A percentile compares a stretch with the other conserved stretches of the same genome.
phyloP scores from a whole-genome alignment of 345 rosid species.

The Populus nigra region DNA sequence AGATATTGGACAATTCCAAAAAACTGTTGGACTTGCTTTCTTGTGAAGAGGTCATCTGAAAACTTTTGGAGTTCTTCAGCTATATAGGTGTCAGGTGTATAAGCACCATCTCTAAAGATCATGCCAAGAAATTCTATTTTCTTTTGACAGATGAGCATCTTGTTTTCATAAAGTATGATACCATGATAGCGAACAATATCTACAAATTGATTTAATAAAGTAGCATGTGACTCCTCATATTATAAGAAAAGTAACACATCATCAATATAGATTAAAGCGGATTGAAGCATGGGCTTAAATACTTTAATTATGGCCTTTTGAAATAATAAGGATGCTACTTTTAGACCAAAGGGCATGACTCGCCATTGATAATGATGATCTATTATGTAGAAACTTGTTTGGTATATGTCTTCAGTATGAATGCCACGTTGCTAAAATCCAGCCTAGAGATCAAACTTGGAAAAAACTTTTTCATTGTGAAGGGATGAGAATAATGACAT shows the following conservation, averaged over 20 bases:
- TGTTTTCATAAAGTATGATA: background rate
- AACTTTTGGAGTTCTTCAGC: background rate
- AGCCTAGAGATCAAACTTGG: background rate
- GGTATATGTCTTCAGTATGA: rapidly evolving
- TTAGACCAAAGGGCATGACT: background rate
- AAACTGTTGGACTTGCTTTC: background rate
- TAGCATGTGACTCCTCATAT: background rate
- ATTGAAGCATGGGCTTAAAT: background rate
- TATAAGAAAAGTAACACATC: background rate
- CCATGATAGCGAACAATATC: background rate
- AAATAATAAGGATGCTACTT: background rate
- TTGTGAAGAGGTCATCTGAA: background rate
- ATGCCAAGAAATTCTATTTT: background rate
- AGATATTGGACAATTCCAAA: background rate
- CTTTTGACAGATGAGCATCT: background rate
- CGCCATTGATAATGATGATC: background rate
- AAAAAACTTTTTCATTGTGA: background rate
- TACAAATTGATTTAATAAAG: background rate
- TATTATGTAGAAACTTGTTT: background rate
- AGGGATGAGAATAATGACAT: background rate
- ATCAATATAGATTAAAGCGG: background rate
- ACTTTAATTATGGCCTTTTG: background rate
- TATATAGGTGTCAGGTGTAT: background rate
- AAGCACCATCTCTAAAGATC: background rate
- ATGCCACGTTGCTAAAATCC: background rate